Evolutionary conservation across 306 rosid genomes (phyloP), one percentile per base, ranked within the genome.

Genomic region (Prosopis cineraria): DNA sequence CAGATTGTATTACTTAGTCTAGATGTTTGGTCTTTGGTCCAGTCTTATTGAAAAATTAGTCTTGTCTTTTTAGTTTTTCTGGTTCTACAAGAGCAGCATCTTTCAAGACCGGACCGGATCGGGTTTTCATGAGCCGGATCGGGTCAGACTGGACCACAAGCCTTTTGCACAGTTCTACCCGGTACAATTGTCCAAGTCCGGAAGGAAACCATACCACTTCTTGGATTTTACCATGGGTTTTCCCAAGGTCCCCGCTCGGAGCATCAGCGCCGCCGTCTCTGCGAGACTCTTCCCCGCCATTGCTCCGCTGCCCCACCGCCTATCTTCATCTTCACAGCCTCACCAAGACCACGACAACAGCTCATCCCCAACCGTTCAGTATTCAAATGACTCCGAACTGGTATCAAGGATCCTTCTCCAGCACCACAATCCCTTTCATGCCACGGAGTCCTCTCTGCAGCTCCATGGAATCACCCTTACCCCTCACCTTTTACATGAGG

Each of bases 371-470:
- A 33, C 44, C 22, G 65, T 85, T 5, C 78, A 78, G 11, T 84
- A 88, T 17, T 81, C 89, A 47, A 60, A 36, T 70, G 97, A 92
- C 45, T 94, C 93, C 55, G 95, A 89, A 3, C 14, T 75, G 75
- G 34, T 92, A 0, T 82, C 93, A 0, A 81, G 86, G 19, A 78
- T 94, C 72, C 97, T 94, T 39, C 79, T 90, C 53, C 77, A 76
- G n/a, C 98, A 94, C 50, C 92, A 92, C 88, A 92, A 94, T 75
- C 98, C 98, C 2, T 94, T 85, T 80, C 98, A 94, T 80, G 83
- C 92, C 34, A 82, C 77, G 79, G 97, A 94, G 64, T 88, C 92
- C 41, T 85, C 89, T 14, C 92, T 89, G 75, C 91, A 94, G 37
- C 98, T 94, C 81, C 84, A 90, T 29, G 96, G 97, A 79, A 80